Base-by-base conservation (phyloP, 768 basidiomycete genomes). In the Suillus occidentalis region DNA sequence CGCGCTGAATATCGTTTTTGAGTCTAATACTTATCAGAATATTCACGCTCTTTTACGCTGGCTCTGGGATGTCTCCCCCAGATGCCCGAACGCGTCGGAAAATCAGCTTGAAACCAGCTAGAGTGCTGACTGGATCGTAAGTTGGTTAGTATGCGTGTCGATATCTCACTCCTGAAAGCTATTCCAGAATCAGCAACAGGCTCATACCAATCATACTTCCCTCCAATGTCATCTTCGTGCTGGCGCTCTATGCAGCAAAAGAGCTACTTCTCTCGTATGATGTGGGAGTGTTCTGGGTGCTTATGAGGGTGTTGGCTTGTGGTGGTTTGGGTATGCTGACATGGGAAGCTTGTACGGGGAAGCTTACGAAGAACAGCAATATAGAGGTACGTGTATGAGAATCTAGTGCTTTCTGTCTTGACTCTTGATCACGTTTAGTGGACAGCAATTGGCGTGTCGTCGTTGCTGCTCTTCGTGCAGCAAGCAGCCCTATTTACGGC, bases 221-320 rank as follows among this genome's bases (percentile, higher is more conserved):
- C 47, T 86, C 87, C 0, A 88, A 91, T 77, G 75, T 85, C 25
- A 76, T 91, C 57, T 86, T 89, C 64, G 88, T 89, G 40, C 75
- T 87, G 22, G 82, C 87, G 6, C 76, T 89, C 42, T 84, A 87
- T 74, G 82, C 86, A 7, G 82, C 85, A 59, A 91, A 90, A 77
- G 89, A 87, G 69, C 85, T 86, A 79, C 75, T 92, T 8, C 76
- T 93, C 56, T 80, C 85, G 20, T 83, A 83, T 45, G 88, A 91
- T 73, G 84, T 88, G 25, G 88, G 88, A 8, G 84, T 89, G 10
- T 88, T 92, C 71, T 93, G 91, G 92, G 80, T 91, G 16, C 80
- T 89, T 40, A 87, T 92, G 79, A 80, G 90, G 66, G 82, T 91
- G 58, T 79, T 93, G 61, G 89, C 88, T 4, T 86, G 87, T 68